Conservation (phyloP, 2,329 filamentous ascomycete species). For the Ophiocordyceps australis region DNA sequence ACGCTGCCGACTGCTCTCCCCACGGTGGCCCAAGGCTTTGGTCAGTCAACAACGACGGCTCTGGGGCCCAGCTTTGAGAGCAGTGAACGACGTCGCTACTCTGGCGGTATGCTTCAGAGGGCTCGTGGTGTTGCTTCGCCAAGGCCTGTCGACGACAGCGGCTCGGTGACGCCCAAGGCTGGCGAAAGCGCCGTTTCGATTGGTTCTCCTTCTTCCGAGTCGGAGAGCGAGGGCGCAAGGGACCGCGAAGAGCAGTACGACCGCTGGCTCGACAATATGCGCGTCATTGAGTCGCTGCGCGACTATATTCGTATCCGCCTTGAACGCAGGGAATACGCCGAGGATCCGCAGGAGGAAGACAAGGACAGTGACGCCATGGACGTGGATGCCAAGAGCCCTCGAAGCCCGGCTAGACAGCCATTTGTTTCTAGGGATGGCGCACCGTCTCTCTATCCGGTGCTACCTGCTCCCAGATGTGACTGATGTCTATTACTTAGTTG, state of each 20-base stretch:
- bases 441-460: constrained; percentile 19
- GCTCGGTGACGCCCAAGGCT: constrained; percentile 23
- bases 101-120: constrained; percentile 48
- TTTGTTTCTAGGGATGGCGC: constrained; percentile 10
- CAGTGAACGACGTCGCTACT: constrained; percentile 46
- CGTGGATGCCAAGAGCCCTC: constrained; percentile 14
- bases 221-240: constrained; percentile 31
- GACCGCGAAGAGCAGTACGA: constrained; percentile 46
- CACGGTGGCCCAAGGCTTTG: constrained; percentile 51
- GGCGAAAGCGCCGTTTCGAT: constrained; percentile 23
- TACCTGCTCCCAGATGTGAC: constrained; percentile 13
- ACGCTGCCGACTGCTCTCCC: constrained; percentile 37
- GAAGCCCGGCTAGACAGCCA: constrained; percentile 7
- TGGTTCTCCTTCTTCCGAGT: constrained; percentile 35
- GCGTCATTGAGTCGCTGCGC: constrained; percentile 42
- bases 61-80: constrained; percentile 49
- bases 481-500: too few species aligned
- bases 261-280: constrained; percentile 47
- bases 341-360: constrained; percentile 8
- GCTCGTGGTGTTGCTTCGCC: constrained; percentile 26
- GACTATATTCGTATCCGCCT: constrained; percentile 38
- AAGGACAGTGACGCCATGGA: constrained; percentile 15
- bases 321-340: constrained; percentile 34
- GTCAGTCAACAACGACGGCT: constrained; percentile 51
- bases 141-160: constrained; percentile 12